Conservation (phyloP, 345 rosid species). For the Erodium maritimum region DNA sequence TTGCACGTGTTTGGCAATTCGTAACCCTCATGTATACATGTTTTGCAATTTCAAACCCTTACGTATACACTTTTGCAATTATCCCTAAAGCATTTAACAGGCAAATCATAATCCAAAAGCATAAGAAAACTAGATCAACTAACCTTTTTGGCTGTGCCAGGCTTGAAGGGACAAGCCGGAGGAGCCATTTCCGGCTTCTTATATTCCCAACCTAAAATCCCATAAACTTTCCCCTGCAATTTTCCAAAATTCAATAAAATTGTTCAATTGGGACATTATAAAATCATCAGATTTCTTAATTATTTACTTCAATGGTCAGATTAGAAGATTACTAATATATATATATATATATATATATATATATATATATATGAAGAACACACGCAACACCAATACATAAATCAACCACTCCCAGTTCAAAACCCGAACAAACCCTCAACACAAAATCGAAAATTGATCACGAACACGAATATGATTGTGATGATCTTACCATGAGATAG, state of each 20-base stretch:
- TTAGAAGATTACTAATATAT: no score
- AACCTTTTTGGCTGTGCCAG: slow-evolving; percentile 26
- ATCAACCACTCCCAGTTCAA: neutral
- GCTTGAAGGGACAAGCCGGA: slow-evolving; percentile 78
- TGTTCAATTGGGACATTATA: no score
- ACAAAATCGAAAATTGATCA: neutral
- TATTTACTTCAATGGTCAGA: no score
- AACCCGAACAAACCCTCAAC: neutral
- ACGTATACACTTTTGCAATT: no score
- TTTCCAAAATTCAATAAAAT: neutral
- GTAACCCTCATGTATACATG: no score
- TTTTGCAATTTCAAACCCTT: no score
- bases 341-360: no score
- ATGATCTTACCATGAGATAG: slow-evolving; percentile 43
- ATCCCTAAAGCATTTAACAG: no score
- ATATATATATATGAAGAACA: no score
- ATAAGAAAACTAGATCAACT: slow-evolving; percentile 22
- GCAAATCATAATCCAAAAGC: no score
- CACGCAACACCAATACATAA: neutral
- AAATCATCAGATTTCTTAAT: no score
- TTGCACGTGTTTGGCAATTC: no score
- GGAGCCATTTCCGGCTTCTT: slow-evolving; percentile 78
- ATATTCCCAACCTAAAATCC: slow-evolving; percentile 85
- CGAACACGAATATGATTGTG: neutral
- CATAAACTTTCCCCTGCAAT: slow-evolving; percentile 54